These are phyloP conservation scores for Tuber umbilicatum DNA, from an alignment of 495 filamentous ascomycete genomes.

Conservation along the genomic window DNA sequence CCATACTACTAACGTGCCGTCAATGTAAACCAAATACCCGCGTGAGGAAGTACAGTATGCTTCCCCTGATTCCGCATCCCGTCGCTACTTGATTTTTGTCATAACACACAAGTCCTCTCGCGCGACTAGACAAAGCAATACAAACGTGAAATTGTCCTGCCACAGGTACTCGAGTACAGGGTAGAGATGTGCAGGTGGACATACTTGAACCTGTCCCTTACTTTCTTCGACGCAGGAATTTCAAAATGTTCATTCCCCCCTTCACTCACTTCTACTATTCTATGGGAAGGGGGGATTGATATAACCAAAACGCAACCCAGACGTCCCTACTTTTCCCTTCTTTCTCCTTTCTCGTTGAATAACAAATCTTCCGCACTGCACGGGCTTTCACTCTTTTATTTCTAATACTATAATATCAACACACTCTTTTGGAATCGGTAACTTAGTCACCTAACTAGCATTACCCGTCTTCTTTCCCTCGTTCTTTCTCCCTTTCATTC, in stretches of 20 bases:
- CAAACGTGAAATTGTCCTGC: neutral
- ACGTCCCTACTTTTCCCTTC: neutral
- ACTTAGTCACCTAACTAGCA: neutral
- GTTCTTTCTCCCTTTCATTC: neutral
- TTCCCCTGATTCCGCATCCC: neutral
- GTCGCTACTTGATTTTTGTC: neutral
- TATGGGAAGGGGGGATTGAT: neutral
- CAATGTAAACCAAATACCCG: neutral
- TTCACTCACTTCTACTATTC: neutral
- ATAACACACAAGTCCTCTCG: neutral
- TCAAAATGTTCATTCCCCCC: neutral
- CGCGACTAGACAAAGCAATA: neutral
- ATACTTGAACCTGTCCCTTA: neutral
- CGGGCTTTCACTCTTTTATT: neutral
- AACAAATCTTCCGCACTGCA: neutral
- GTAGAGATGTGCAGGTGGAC: neutral
- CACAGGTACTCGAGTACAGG: neutral
- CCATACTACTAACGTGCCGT: neutral
- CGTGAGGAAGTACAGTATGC: neutral
- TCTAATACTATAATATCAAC: neutral
- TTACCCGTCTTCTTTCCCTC: neutral
- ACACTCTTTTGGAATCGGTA: neutral
- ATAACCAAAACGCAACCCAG: neutral
- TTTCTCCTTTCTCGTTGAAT: neutral
- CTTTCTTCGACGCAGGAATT: neutral